Base-by-base conservation (phyloP, 305 asterid species). In the Ilex paraguariensis region DNA sequence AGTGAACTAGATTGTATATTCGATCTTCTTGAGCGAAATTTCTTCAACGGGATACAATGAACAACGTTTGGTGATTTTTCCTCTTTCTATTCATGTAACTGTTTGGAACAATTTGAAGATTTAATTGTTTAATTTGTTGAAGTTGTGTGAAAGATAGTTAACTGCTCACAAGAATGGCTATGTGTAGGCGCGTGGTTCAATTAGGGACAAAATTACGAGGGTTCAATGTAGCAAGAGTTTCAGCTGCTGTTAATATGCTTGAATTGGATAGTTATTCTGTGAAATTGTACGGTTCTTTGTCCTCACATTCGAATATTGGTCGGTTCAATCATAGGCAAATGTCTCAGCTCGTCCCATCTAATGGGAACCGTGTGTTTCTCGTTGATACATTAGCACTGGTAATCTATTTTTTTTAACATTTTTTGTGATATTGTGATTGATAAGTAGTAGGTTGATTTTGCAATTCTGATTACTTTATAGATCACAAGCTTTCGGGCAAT, bases 351-450 rank as follows among this genome's bases (percentile, higher is more conserved):
- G 81, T 62, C 42, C 75, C 71, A 63, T 73, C 85, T 53, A 70
- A 52, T 54, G 72, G 75, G 49, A 73, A 62, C 31, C 85, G 84
- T 30, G 79, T 77, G 13, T 79, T 62, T 66, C 82, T 82, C 16
- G 82, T 81, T 17, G 88, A 84, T 67, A 84, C 88, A 15, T 69
- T 81, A 50, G 79, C 84, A 62, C 58, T 81, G 86, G 90, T 81
- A 79, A 40, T 17, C 50, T 28, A 31, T 53, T n/a, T 13, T n/a
- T 3, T 61, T 48, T 40, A 9, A 0, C 17, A 49, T 62, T 45
- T 14, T 13, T 62, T 54, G 52, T 45, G 36, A 36, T 12, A 7
- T 7, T 45, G 50, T 7, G 13, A 45, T 45, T 7, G 50, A 7
- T 45, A 45, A 45, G 13, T 13, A 45, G 50, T 45, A 7, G 50